A percentile compares a stretch with the other conserved stretches of the same genome.
Conservation (phyloP, 2,329 filamentous ascomycete species). For the Ophiocordyceps sinensis region DNA sequence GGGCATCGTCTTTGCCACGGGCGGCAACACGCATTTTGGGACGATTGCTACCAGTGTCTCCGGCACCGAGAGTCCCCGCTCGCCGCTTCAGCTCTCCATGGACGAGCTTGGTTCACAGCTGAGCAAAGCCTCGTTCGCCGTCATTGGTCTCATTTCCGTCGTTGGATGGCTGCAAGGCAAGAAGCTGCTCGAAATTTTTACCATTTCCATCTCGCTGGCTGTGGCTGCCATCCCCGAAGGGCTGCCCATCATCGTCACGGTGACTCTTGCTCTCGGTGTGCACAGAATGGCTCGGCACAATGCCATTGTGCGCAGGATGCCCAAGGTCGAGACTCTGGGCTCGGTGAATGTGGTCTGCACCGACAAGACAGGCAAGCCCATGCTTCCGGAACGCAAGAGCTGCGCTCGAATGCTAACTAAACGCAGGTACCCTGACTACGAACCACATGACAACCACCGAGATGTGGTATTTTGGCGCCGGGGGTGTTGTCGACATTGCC, state of each 20-base stretch:
- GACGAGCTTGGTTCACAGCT: conserved; percentile 92
- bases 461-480: conserved; percentile 81
- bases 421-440: conserved; percentile 69
- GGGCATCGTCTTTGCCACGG: conserved; percentile 93
- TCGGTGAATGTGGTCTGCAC: conserved; percentile 99
- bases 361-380: conserved; percentile 68
- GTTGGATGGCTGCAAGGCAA: conserved; percentile 86
- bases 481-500: conserved; percentile 35
- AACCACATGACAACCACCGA: conserved; percentile 98
- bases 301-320: conserved; percentile 88
- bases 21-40: conserved; percentile 85
- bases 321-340: conserved; percentile 91
- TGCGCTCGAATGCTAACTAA: background rate
- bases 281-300: conserved; percentile 91
- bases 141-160: conserved; percentile 85
- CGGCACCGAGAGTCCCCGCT: conserved; percentile 88
- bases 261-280: conserved; percentile 87
- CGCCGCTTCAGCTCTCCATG: conserved; percentile 90
- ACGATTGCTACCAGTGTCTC: conserved; percentile 90
- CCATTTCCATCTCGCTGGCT: conserved; percentile 89
- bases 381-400: background rate
- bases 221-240: conserved; percentile 95
- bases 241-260: conserved; percentile 93
- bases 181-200: conserved; percentile 84
- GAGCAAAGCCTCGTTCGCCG: conserved; percentile 89